A percentile compares a stretch with the other conserved stretches of the same genome.
Conservation (phyloP, 2,329 filamentous ascomycete genomes). For the Tolypocladium tropicale region DNA sequence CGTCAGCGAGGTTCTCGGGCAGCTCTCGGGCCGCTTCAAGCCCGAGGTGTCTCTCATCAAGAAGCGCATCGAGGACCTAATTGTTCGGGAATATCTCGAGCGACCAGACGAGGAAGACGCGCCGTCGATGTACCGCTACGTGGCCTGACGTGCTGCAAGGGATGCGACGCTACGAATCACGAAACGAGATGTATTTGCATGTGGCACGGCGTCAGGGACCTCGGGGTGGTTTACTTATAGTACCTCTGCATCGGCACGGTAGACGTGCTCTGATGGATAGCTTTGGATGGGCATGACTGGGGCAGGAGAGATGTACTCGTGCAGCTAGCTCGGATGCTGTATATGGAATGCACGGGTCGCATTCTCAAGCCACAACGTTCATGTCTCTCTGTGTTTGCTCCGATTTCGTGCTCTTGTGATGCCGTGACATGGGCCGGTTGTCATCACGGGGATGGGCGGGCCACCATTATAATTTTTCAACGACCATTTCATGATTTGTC, state of each 20-base stretch:
- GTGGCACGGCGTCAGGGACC: neutral
- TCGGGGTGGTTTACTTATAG: neutral
- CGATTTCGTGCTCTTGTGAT: neutral
- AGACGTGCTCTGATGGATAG: neutral
- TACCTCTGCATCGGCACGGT: neutral
- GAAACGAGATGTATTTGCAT: neutral
- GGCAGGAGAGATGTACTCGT: neutral
- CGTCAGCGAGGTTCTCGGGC: constrained; percentile 60
- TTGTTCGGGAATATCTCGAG: constrained; percentile 69
- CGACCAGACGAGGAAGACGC: constrained; percentile 55
- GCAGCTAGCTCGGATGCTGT: neutral
- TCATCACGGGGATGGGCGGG: no score
- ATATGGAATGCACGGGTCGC: neutral
- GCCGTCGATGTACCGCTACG: constrained; percentile 57
- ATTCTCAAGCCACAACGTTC: neutral
- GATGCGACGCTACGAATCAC: neutral
- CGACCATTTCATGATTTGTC: no score
- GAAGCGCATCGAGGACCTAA: constrained; percentile 68
- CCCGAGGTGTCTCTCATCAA: constrained; percentile 72
- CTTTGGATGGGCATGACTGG: neutral
- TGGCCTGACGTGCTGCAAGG: constrained; percentile 40
- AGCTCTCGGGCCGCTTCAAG: constrained; percentile 59
- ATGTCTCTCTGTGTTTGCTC: neutral
- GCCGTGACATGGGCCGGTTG: neutral
- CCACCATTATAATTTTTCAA: no score